Base-by-base conservation (phyloP, 148 eudicot species). In the Spergularia bocconei region DNA sequence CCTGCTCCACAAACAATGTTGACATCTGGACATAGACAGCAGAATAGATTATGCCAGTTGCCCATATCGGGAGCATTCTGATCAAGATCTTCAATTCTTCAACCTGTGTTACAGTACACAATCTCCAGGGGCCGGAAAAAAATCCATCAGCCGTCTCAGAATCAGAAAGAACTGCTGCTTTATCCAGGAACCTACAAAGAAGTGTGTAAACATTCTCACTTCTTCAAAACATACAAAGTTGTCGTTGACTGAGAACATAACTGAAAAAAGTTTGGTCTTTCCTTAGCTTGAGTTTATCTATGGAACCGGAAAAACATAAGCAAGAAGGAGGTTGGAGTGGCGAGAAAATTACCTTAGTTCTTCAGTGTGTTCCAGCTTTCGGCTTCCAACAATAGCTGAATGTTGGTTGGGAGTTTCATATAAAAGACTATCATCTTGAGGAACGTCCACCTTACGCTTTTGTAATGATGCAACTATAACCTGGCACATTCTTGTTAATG, bases 81-180 rank as follows among this genome's bases (percentile, higher is more conserved):
- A 88, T 79, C 63, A 90, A 83, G 64, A 88, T 81, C 74, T 90
- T 90, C 19, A 90, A 77, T 77, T 90, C 94, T 84, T 90, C 94
- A 2, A 90, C 91, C 67, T 88, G 91, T 33, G 94, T 90, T 39
- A 90, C 90, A 0, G 88, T 79, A 80, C 94, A 86, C 16, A 90
- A 63, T 47, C 83, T 79, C 94, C 94, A 90, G 0, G 84, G 85
- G 39, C 85, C 65, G 36, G 71, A 33, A 0, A 78, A 47, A 29
- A 65, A 83, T 33, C 33, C 71, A 36, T 11, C 39, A 59, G 74
- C 54, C 39, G 33, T 56, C 11, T 72, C 77, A 6, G 60, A 19
- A 48, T 79, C 77, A 16, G 75, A 75, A 29, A 82, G 65, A 38
- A 88, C 84, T 20, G 90, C 86, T 13, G 94, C 94, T 87, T 86